A percentile compares a stretch with the other conserved stretches of the same genome.
phyloP scores from a whole-genome alignment of 306 rosid species.

The Pyrus bretschneideri region DNA sequence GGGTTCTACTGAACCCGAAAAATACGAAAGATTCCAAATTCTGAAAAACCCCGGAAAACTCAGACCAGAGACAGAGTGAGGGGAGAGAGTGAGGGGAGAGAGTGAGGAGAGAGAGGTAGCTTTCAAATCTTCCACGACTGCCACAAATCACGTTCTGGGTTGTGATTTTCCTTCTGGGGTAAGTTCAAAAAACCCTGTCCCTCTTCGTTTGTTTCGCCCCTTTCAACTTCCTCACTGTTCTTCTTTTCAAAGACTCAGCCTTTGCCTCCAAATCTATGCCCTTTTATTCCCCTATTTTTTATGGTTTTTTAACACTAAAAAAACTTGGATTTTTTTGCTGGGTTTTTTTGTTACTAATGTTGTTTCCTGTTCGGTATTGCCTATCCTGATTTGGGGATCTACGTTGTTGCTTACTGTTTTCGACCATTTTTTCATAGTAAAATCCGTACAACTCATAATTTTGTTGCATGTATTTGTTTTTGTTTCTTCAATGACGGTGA shows the following conservation, averaged over 20 bases:
- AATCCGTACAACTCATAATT: slow-evolving; percentile 1
- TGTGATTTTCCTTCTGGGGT: no score
- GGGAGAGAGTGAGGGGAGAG: no score
- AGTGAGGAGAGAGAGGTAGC: no score
- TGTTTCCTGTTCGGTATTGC: slow-evolving; percentile 7
- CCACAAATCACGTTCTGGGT: no score
- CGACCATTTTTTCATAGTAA: not conserved
- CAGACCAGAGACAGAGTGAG: no score
- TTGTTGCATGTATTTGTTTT: not conserved
- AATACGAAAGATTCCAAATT: no score
- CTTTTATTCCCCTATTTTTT: slow-evolving; percentile 7
- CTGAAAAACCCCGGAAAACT: no score
- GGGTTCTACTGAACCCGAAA: no score
- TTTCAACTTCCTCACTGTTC: slow-evolving; percentile 18
- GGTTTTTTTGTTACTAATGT: not conserved
- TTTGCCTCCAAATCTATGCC: slow-evolving; percentile 14
- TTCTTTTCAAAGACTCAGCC: slow-evolving; percentile 15
- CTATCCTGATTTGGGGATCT: slow-evolving; percentile 26
- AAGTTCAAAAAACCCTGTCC: not conserved
- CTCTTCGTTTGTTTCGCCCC: slow-evolving; percentile 31
- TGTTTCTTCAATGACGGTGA: not conserved
- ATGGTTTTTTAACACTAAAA: not conserved
- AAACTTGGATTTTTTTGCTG: not conserved
- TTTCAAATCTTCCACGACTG: no score
- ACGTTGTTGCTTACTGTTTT: slow-evolving; percentile 7